phyloP scores from a whole-genome alignment of 352 stramenopile genomes.

The Lagenidium sp. region DNA sequence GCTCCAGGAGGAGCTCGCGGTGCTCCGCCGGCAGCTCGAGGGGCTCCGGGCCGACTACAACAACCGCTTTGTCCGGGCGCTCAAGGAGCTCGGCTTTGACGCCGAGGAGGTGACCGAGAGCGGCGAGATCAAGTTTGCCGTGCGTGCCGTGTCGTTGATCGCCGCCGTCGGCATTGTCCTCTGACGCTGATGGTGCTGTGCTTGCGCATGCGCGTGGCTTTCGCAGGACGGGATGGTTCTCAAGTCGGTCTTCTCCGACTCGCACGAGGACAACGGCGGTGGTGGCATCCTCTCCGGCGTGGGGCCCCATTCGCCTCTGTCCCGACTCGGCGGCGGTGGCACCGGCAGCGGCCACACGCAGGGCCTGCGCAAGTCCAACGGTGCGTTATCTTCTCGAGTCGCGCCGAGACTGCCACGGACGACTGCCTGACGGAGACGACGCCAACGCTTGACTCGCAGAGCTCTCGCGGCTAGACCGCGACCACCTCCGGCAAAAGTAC shows the following conservation, averaged over 20 bases:
- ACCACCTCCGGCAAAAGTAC: constrained; percentile 72
- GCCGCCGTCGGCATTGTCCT: too few relatives aligned
- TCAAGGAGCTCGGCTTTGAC: constrained; percentile 75
- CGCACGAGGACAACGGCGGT: background rate
- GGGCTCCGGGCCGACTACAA: constrained; percentile 68
- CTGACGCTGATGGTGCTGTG: too few relatives aligned
- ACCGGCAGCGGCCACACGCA: constrained; percentile 6
- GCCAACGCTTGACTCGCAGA: too few relatives aligned
- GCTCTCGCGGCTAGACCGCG: constrained; percentile 43
- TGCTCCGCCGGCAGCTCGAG: constrained; percentile 55
- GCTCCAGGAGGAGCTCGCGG: constrained; percentile 62
- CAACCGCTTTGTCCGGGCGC: constrained; percentile 50
- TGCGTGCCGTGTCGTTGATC: too few relatives aligned
- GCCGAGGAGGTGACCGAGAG: constrained; percentile 66
- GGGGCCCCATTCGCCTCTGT: constrained; percentile 1
- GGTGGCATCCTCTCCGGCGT: too few relatives aligned
- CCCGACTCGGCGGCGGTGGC: constrained; percentile 2
- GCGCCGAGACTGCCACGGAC: constrained; percentile 3
- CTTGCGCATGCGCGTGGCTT: too few relatives aligned
- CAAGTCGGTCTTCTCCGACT: constrained; percentile 43
- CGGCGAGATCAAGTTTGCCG: constrained; percentile 77
- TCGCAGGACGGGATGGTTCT: constrained; percentile 65
- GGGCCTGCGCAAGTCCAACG: too few relatives aligned
- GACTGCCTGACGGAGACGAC: too few relatives aligned
- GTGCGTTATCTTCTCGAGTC: too few relatives aligned